Evolutionary conservation across 306 rosid genomes (phyloP), one percentile per base, ranked within the genome.

Genomic region (Trichosanthes truncata): DNA sequence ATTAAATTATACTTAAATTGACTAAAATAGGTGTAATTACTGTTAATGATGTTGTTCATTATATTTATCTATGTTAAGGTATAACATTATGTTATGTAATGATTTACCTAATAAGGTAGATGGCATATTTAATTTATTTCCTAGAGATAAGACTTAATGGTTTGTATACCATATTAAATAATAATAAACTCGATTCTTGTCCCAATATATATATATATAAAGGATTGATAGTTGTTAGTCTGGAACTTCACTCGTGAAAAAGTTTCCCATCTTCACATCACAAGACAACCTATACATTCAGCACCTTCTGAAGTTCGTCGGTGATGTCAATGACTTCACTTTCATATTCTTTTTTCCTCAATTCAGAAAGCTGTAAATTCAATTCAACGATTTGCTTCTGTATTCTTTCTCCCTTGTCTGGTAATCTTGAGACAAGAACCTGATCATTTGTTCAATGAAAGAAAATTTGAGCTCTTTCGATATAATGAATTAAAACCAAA

Each of bases 361-460:
- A 71, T 65, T 63, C 76, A 53, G 74, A 17, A 17, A 95, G 93
- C 80, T 84, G 90, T 18, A 73, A 79, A 76, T 86, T 88, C 82
- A 95, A 79, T 59, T 82, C 90, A 15, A 3, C 85, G 33, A 95
- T 85, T 63, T 84, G 88, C 80, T 81, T 91, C 25, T 51, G 51
- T 41, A 92, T 80, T 77, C 91, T 95, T 72, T 80, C 87, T 26
- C 97, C 98, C 75, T 78, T 83, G 81, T 92, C 98, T 7, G 97
- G 97, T 85, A 95, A 90, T 78, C 82, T 92, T 56, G 89, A 89
- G 79, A 91, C 35, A 86, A 89, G 59, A 9, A 29, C 93, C 98
- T 95, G 87, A 80, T 38, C 40, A 57, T 69, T 69, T 53, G 60
- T 41, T 74, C 31, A 21, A 38, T 43, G 26, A 76, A 35, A 15